Evolutionary conservation across 139 green algal species (phyloP), one percentile per base, ranked within the genome.

Genomic region (Zygnema cylindricum): DNA sequence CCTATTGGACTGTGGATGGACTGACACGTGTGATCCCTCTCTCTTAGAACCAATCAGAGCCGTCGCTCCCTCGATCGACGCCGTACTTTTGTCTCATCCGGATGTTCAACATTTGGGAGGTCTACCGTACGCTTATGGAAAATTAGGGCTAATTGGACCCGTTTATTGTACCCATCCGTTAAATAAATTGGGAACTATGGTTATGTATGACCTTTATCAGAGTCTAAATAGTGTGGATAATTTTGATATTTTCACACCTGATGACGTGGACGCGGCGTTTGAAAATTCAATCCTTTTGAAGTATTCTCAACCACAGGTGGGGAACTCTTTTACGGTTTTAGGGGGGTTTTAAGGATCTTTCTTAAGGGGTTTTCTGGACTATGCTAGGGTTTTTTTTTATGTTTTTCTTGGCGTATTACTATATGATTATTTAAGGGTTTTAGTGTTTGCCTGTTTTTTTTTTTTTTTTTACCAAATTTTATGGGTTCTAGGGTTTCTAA

Each of bases 1-100:
- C 25, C 84, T 99, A 87, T 82, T 99, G 1, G 97, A 99, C 76
- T 98, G 96, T 86, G 97, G 97, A 21, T 99, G 97, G 97, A 91
- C 92, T 40, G 96, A 98, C 0, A 36, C 7, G 1, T 98, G 95
- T 49, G 85, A 95, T n/a, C 1, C 78, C 0, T 54, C 43, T 0
- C 43, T 92, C 25, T 86, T 99, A 42, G 71, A 94, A n/a, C 93
- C 93, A 0, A 43, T 98, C 0, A 90, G 87, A 43, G 87, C 69
- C 91, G 92, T 85, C 7, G 78, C 78, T 2, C 35, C 35, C 25
- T 77, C 76, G 25, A 25, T 93, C 32, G 91, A 97, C 55, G 90
- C 92, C 32, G 95, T 99, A 71, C 90, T 99, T 81, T 84, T 99
- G 36, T 96, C 94, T 0, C 96, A 99, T 79, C 90, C 94, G 0